phyloP scores from a whole-genome alignment of 805 yeast species.

The Pichia paraexigua region DNA sequence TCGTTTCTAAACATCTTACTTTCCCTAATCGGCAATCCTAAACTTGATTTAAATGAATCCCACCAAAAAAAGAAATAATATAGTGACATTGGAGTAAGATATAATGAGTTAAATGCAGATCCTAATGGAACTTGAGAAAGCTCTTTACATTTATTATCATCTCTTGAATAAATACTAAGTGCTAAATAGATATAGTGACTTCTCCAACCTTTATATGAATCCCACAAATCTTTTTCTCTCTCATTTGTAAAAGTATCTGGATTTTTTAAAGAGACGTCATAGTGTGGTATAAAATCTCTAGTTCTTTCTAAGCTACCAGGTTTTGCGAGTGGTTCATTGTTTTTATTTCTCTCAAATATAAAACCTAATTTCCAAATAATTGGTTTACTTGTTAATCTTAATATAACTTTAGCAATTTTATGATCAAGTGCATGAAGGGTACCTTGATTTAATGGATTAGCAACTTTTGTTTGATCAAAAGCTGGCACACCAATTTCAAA shows the following conservation, averaged over 20 bases:
- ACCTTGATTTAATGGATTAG: constrained; percentile 11
- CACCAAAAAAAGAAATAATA: constrained; percentile 78
- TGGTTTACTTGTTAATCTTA: constrained; percentile 52
- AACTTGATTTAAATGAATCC: constrained; percentile 70
- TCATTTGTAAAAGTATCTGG: constrained; percentile 36
- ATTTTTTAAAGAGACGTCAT: constrained; percentile 46
- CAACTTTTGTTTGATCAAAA: constrained; percentile 31
- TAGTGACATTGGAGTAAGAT: constrained; percentile 64
- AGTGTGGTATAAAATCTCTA: constrained; percentile 48
- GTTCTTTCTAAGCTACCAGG: constrained; percentile 35
- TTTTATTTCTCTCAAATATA: constrained; percentile 56
- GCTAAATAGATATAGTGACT: constrained; percentile 77
- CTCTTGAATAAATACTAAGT: constrained; percentile 41
- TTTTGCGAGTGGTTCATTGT: constrained; percentile 25
- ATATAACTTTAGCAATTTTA: constrained; percentile 38
- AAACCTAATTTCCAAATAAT: constrained; percentile 78
- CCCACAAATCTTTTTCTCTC: constrained; percentile 46
- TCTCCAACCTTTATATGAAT: constrained; percentile 74
- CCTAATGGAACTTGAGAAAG: constrained; percentile 13
- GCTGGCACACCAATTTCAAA: constrained; percentile 53
- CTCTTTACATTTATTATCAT: constrained; percentile 8
- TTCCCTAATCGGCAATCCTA: constrained; percentile 69
- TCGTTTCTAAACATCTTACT: constrained; percentile 62
- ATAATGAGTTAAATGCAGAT: constrained; percentile 57
- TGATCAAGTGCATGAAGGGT: constrained; percentile 30